phyloP scores from a whole-genome alignment of 768 basidiomycete genomes.

The Rhodotorula babjevae region DNA sequence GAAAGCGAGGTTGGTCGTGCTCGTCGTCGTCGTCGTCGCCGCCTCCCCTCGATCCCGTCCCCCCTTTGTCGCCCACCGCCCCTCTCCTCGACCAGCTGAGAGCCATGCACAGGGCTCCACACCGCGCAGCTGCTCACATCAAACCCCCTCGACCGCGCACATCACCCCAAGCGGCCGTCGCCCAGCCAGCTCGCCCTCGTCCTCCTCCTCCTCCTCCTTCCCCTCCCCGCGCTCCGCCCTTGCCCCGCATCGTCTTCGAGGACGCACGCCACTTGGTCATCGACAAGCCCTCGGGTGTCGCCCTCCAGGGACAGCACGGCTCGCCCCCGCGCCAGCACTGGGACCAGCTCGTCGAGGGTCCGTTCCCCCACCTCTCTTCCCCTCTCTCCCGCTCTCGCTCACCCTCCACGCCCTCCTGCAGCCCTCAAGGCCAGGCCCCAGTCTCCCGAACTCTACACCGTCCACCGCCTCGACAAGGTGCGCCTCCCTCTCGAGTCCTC shows the following conservation, averaged over 20 bases:
- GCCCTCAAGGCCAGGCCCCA: neutral
- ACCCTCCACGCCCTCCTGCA: neutral
- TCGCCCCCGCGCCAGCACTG: conserved; percentile 1
- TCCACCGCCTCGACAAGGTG: conserved; percentile 36
- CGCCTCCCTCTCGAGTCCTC: neutral
- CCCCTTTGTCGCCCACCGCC: neutral
- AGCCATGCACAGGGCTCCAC: too few relatives aligned
- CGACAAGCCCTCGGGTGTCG: conserved; percentile 22
- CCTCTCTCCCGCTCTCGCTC: neutral
- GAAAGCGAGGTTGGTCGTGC: too few relatives aligned
- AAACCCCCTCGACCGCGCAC: too few relatives aligned
- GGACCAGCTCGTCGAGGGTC: conserved; percentile 16
- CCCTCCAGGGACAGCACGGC: conserved; percentile 28
- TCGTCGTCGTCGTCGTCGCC: too few relatives aligned
- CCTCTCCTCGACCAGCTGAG: neutral
- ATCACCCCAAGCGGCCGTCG: neutral
- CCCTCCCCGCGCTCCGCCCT: too few relatives aligned
- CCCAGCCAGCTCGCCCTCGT: neutral
- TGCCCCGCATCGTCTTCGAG: conserved; percentile 9
- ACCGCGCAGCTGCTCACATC: too few relatives aligned
- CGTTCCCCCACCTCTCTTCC: neutral
- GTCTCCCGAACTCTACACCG: conserved; percentile 1
- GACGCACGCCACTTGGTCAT: conserved; percentile 11
- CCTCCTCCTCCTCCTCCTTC: neutral
- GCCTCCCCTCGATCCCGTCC: too few relatives aligned